Conservation (phyloP, 257 asterid species). For the Salvia splendens region DNA sequence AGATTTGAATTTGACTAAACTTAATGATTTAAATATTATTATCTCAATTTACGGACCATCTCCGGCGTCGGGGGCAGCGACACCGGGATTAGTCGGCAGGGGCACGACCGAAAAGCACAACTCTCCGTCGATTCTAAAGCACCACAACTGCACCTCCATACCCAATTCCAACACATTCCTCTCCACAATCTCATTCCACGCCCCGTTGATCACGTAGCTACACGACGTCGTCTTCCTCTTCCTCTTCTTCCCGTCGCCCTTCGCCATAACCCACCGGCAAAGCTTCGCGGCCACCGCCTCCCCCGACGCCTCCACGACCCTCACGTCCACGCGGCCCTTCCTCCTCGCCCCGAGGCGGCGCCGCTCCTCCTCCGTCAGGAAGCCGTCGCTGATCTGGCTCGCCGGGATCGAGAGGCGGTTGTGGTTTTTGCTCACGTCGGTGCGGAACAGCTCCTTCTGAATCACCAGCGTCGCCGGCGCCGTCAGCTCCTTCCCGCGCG, state of each 20-base stretch:
- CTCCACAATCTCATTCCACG: neutral
- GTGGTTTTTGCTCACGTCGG: neutral
- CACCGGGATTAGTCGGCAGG: neutral
- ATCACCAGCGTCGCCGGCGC: conserved; percentile 2
- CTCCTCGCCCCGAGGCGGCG: neutral
- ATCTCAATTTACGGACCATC: too few relatives aligned
- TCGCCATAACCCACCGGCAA: conserved; percentile 24
- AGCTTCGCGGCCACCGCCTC: neutral
- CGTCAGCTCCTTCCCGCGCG: neutral
- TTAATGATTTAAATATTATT: too few relatives aligned
- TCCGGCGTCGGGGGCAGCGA: too few relatives aligned
- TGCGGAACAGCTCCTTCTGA: conserved; percentile 4
- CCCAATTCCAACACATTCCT: neutral
- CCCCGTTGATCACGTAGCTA: conserved; percentile 23
- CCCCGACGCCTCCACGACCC: conserved; percentile 26
- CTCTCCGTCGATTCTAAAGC: conserved; percentile 8
- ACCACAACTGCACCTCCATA: conserved; percentile 25
- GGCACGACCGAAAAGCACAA: conserved; percentile 22
- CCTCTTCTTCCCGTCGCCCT: neutral
- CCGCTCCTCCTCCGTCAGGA: conserved; percentile 14
- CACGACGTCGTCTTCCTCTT: neutral
- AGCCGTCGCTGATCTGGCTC: neutral
- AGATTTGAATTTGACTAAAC: too few relatives aligned
- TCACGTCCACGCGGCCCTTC: neutral
- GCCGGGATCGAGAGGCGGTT: conserved; percentile 19